Conservation (phyloP, 1,284 basidiomycete genomes). For the Rhodotorula sp. region DNA sequence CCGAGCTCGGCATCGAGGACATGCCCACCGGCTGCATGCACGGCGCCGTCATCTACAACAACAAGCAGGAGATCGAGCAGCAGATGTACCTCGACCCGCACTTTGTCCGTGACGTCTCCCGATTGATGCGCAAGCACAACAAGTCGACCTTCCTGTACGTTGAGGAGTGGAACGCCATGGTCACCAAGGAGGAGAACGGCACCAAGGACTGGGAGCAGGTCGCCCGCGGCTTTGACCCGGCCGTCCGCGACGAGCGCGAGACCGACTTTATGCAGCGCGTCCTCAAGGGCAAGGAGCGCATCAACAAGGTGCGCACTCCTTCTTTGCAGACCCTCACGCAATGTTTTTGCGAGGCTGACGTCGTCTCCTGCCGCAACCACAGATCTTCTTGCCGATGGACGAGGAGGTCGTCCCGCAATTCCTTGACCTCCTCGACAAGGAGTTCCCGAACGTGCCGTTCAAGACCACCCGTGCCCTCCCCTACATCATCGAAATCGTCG, state of each 20-base stretch:
- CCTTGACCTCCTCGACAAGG: constrained; percentile 37
- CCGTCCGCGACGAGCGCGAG: constrained; percentile 36
- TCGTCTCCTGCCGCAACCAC: not conserved
- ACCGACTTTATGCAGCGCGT: constrained; percentile 41
- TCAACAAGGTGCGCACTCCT: constrained; percentile 29
- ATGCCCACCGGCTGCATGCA: constrained; percentile 40
- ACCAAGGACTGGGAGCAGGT: constrained; percentile 42
- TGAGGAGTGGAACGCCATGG: constrained; percentile 42
- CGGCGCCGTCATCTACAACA: constrained; percentile 44
- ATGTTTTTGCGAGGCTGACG: not conserved
- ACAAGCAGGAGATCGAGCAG: constrained; percentile 40
- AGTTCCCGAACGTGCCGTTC: constrained; percentile 39
- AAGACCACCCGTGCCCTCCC: constrained; percentile 43
- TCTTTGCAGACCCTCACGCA: not conserved
- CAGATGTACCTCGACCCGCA: constrained; percentile 35
- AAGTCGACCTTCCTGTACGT: constrained; percentile 44
- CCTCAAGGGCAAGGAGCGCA: constrained; percentile 32
- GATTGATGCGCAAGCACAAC: constrained; percentile 43
- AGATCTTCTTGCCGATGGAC: constrained; percentile 43
- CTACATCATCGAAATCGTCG: constrained; percentile 44
- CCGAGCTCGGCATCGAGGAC: constrained; percentile 30
- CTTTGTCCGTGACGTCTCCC: constrained; percentile 40
- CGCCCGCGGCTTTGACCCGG: constrained; percentile 42
- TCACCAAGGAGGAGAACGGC: constrained; percentile 41
- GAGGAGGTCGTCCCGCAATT: constrained; percentile 40